These are phyloP conservation scores for Dictyostelium discoideum DNA, from an alignment of 78 protist species.

Conservation along the genomic window DNA sequence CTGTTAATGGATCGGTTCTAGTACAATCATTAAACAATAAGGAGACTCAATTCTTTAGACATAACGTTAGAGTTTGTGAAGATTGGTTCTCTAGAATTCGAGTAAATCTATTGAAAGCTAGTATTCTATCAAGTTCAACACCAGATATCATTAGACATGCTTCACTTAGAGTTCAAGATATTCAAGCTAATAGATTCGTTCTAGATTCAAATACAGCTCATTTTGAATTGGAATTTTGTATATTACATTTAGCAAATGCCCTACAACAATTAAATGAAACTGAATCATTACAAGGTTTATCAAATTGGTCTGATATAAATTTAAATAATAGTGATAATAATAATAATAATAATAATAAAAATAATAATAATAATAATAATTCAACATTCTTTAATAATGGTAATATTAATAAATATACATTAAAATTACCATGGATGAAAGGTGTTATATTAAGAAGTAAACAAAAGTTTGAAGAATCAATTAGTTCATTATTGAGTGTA, in stretches of 20 bases:
- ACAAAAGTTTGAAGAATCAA: constrained; percentile 54
- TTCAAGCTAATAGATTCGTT: constrained; percentile 25
- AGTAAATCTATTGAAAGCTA: constrained; percentile 32
- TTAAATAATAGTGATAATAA: not conserved
- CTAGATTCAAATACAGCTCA: constrained; percentile 25
- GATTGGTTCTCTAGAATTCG: constrained; percentile 78
- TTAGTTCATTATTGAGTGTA: not conserved
- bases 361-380: not conserved
- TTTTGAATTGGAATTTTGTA: constrained; percentile 57
- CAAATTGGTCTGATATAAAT: not conserved
- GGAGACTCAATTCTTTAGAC: constrained; percentile 43
- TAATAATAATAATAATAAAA: not conserved
- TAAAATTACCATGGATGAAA: constrained; percentile 51
- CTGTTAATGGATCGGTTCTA: constrained; percentile 54
- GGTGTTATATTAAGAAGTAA: constrained; percentile 25
- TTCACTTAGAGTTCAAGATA: constrained; percentile 52
- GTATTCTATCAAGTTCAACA: constrained; percentile 29
- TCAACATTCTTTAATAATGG: not conserved
- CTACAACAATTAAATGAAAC: constrained; percentile 40
- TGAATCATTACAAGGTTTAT: constrained; percentile 35
- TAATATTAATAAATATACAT: not conserved
- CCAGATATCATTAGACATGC: constrained; percentile 66
- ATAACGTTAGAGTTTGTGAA: constrained; percentile 52
- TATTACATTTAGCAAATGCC: constrained; percentile 51
- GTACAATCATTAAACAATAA: constrained; percentile 4